Conservation (phyloP, 768 basidiomycete genomes). For the Crepidotus variabilis region DNA sequence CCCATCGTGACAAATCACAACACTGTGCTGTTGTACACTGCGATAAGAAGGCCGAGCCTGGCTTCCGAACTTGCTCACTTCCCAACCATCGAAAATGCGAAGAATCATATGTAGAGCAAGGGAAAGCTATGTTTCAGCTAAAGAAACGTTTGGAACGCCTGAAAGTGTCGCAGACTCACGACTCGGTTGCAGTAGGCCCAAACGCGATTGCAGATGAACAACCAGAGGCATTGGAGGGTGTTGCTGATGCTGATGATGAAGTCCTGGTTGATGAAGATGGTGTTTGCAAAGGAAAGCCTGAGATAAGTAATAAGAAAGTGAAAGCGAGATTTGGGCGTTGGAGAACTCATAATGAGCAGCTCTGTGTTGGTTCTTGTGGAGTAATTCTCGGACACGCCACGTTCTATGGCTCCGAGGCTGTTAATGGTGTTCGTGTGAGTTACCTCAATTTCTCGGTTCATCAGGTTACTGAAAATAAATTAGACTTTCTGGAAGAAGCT, state of each 20-base stretch:
- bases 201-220: no score
- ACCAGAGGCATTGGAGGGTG: no score
- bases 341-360: conserved; percentile 7
- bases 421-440: neutral
- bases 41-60: neutral
- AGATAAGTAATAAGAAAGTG: neutral
- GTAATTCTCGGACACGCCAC: conserved; percentile 6
- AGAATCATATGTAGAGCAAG: neutral
- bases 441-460: no score
- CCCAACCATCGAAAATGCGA: neutral
- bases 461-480: no score
- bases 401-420: conserved; percentile 2
- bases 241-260: no score
- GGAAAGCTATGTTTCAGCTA: neutral
- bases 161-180: neutral
- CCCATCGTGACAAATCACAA: neutral
- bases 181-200: neutral
- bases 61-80: neutral
- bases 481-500: neutral
- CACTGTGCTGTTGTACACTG: conserved; percentile 1
- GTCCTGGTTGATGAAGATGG: neutral
- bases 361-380: conserved; percentile 5
- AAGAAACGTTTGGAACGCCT: neutral
- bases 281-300: neutral
- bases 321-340: neutral